A percentile compares a stretch with the other conserved stretches of the same genome.
Conservation (phyloP, 1,139 yeast species). For the Pichia sp. region DNA sequence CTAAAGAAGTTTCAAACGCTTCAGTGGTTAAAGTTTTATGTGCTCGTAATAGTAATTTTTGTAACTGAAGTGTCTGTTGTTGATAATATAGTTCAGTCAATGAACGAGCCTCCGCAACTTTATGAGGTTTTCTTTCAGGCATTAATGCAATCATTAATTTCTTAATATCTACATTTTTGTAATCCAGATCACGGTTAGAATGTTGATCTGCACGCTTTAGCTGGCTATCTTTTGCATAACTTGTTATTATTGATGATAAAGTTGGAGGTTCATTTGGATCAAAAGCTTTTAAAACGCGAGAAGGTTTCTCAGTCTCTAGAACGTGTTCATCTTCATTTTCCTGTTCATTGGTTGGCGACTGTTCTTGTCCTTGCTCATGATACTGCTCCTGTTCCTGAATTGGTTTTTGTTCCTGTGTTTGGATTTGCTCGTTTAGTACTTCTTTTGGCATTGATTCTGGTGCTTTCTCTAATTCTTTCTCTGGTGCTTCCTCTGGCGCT, state of each 20-base stretch:
- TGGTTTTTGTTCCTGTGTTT: too few relatives aligned
- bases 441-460: too few relatives aligned
- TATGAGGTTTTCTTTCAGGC: conserved; percentile 44
- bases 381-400: too few relatives aligned
- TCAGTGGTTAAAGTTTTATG: conserved; percentile 84
- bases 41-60: conserved; percentile 74
- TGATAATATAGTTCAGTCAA: conserved; percentile 81
- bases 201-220: conserved; percentile 25
- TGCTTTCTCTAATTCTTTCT: too few relatives aligned
- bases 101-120: conserved; percentile 53
- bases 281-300: background rate
- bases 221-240: conserved; percentile 19
- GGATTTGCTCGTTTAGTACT: too few relatives aligned
- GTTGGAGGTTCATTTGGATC: conserved; percentile 25
- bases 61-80: conserved; percentile 81
- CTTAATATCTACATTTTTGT: conserved; percentile 31
- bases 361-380: too few relatives aligned
- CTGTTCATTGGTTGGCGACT: background rate
- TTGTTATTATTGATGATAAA: conserved; percentile 24
- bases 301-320: background rate
- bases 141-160: conserved; percentile 37
- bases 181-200: conserved; percentile 27
- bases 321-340: background rate
- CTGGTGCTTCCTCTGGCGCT: too few relatives aligned
- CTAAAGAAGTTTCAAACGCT: conserved; percentile 73